Base-by-base conservation (phyloP, 2,329 filamentous ascomycete species). In the Calonectria crousiana region DNA sequence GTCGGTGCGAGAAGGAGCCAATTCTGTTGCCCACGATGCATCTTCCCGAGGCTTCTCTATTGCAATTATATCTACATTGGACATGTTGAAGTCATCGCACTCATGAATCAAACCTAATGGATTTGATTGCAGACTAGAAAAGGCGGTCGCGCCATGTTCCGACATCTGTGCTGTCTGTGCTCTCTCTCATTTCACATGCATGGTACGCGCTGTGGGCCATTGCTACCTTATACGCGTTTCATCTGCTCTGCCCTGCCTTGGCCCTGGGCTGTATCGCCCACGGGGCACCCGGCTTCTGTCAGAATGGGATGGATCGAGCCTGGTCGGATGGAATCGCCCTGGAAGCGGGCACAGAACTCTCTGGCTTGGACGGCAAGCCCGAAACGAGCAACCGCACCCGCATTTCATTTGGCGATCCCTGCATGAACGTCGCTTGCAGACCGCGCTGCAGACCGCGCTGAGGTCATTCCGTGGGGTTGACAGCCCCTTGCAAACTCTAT, bases 391-490 rank as follows among this genome's bases (percentile, higher is more conserved):
- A 14, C 30, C 23, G 56, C 56, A 62, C 56, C 34, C 56, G 56
- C 36, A 62, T 20, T 62, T 62, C 56, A 62, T 62, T 62, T 28
- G 34, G 28, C 9, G 34, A 36, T 2, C 56, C 56, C 36, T 62
- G 56, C 38, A 23, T 8, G 36, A 30, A 23, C 56, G 16, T 62
- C 56, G 56, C 56, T 62, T 62, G 34, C 36, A 41, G 56, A 62
- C 34, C 53, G 53, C 53, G n/a, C n/a, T 38, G 53, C 32, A 60
- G 53, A 60, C 32, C 56, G 56, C 56, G 23, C 34, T 41, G 56
- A 62, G 36, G 56, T 62, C 56, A 62, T 41, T 18, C 56, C 56
- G 56, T 62, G 56, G 56, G 56, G 56, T 62, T 62, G 56, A 18
- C n/a, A 62, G 36, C 38, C 56, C 56, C 56, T 38, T 62, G 34